Evolutionary conservation across 495 filamentous ascomycete genomes (phyloP).

Genomic region (Aspergillus biplanus): DNA sequence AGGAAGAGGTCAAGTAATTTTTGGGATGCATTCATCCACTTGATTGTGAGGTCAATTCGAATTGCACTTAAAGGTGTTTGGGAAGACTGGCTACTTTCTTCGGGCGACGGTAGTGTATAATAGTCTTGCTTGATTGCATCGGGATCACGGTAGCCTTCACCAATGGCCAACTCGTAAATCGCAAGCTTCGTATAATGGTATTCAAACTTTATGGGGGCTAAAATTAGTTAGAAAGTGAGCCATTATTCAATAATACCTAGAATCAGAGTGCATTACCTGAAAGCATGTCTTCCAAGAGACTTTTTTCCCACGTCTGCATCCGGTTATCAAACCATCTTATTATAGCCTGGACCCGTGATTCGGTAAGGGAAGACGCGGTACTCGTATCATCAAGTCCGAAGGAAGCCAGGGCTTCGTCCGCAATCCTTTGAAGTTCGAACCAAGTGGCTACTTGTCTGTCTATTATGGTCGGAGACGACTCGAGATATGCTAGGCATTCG

Average conservation of each 20-base stretch:
- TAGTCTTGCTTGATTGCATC: constrained; percentile 44
- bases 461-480: constrained; percentile 38
- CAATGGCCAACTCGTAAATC: constrained; percentile 55
- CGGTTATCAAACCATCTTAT: constrained; percentile 53
- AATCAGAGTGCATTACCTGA: constrained; percentile 34
- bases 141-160: constrained; percentile 55
- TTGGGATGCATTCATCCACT: constrained; percentile 54
- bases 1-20: constrained; percentile 51
- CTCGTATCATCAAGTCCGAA: constrained; percentile 57
- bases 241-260: background rate
- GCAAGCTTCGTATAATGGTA: constrained; percentile 51
- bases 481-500: constrained; percentile 49
- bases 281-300: constrained; percentile 40
- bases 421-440: constrained; percentile 51
- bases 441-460: constrained; percentile 49
- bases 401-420: constrained; percentile 50
- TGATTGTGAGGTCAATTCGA: constrained; percentile 52
- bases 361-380: constrained; percentile 43
- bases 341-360: constrained; percentile 49
- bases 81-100: constrained; percentile 31
- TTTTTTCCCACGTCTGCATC: constrained; percentile 49
- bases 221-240: background rate
- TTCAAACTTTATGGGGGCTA: constrained; percentile 49
- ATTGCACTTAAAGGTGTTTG: constrained; percentile 41
- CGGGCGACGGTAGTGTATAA: constrained; percentile 43